These are phyloP conservation scores for Phaseolus coccineus DNA, from an alignment of 331 rosid species.

Conservation along the genomic window DNA sequence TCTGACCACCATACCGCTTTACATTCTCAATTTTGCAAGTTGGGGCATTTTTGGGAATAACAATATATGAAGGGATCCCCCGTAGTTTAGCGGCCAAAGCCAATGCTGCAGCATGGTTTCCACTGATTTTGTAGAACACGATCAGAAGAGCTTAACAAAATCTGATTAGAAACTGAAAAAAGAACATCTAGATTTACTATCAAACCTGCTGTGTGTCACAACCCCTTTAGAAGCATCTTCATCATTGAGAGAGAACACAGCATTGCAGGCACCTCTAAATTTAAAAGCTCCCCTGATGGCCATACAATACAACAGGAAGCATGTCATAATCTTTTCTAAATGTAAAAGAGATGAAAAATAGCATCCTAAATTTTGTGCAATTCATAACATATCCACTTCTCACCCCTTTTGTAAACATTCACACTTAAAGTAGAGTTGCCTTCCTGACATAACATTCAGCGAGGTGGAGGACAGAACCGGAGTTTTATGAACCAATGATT, in stretches of 20 bases:
- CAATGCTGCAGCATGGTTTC: slow-evolving; percentile 96
- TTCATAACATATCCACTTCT: slow-evolving; percentile 44
- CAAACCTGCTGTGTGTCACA: slow-evolving; percentile 93
- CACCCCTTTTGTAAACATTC: slow-evolving; percentile 93
- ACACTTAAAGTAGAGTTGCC: slow-evolving; percentile 80
- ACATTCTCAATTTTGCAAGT: slow-evolving; percentile 90
- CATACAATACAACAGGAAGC: slow-evolving; percentile 34
- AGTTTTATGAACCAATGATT: slow-evolving; percentile 66
- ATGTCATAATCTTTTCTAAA: background rate
- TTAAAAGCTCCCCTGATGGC: slow-evolving; percentile 80
- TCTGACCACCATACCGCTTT: slow-evolving; percentile 79
- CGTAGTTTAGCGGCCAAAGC: slow-evolving; percentile 90
- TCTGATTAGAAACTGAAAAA: background rate
- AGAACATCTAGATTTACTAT: slow-evolving; percentile 29
- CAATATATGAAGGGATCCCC: slow-evolving; percentile 83
- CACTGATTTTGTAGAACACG: slow-evolving; percentile 62
- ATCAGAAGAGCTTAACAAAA: slow-evolving; percentile 48
- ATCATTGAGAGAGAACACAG: slow-evolving; percentile 79
- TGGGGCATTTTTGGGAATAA: slow-evolving; percentile 84
- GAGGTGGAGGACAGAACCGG: slow-evolving; percentile 74
- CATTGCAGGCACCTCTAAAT: slow-evolving; percentile 96
- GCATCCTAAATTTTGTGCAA: background rate
- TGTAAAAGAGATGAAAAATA: background rate
- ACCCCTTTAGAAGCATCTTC: slow-evolving; percentile 86
- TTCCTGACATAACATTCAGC: slow-evolving; percentile 73